phyloP scores from a whole-genome alignment of 2,329 filamentous ascomycete species.

The Fusarium xyrophilum region DNA sequence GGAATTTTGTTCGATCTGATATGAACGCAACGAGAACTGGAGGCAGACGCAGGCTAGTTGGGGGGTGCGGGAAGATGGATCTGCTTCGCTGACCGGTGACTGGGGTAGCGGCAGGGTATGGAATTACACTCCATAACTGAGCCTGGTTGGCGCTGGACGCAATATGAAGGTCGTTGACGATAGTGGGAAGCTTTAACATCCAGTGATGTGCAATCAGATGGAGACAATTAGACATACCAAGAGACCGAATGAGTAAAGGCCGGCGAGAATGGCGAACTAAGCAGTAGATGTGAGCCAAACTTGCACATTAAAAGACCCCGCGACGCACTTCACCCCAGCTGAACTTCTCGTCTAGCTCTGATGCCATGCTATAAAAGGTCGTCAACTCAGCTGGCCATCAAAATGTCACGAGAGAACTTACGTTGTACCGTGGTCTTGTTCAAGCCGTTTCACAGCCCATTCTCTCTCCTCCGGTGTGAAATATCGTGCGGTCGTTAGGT shows the following conservation, averaged over 20 bases:
- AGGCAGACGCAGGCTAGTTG: background rate
- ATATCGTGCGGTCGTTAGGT: background rate
- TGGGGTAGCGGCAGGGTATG: background rate
- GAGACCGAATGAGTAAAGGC: constrained; percentile 2
- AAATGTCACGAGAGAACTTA: background rate
- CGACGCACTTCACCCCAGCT: background rate
- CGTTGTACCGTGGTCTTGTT: background rate
- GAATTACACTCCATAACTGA: background rate
- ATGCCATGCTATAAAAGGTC: background rate
- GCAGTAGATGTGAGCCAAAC: constrained; percentile 6
- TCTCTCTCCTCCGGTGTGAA: background rate
- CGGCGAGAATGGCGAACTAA: background rate
- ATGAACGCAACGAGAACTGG: background rate
- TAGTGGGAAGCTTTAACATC: background rate
- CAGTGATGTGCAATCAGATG: accelerated
- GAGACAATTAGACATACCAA: background rate
- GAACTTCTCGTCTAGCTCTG: background rate
- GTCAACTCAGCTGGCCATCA: background rate
- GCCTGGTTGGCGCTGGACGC: background rate
- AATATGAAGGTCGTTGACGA: constrained; percentile 1
- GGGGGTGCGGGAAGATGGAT: accelerated
- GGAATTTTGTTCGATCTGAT: background rate
- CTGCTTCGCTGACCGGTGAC: background rate
- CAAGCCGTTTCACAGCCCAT: background rate
- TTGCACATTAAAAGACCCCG: background rate